Conservation (phyloP, 139 green algal species). For the Spirogloea muscicola region DNA sequence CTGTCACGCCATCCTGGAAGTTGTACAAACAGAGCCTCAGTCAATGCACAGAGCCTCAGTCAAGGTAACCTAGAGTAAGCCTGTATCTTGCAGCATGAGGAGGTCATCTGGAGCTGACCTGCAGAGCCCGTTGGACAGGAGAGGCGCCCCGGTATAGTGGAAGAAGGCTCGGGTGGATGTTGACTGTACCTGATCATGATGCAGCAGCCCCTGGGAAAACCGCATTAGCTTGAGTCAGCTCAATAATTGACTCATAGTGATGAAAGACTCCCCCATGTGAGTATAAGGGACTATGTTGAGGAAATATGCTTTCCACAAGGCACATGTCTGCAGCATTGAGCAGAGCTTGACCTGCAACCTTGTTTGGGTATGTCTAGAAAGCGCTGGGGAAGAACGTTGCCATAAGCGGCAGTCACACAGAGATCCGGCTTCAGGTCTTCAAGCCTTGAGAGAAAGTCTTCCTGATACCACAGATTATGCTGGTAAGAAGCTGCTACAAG, state of each 20-base stretch:
- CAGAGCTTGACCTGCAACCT: constrained; percentile 27
- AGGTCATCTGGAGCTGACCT: too few species aligned
- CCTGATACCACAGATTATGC: constrained; percentile 32
- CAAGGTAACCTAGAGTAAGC: too few species aligned
- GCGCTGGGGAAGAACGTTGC: constrained; percentile 85
- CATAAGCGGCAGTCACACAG: constrained; percentile 92
- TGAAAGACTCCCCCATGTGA: neutral
- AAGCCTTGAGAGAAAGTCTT: constrained; percentile 70
- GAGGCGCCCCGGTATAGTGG: constrained; percentile 88
- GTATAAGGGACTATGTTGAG: neutral
- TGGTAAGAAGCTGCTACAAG: neutral
- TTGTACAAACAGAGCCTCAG: too few species aligned
- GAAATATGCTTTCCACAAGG: neutral
- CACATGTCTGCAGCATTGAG: neutral
- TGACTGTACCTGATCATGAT: constrained; percentile 71
- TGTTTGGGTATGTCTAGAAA: constrained; percentile 83
- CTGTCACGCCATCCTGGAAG: constrained; percentile 57
- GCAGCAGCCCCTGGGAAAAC: neutral
- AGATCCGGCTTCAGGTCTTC: constrained; percentile 75
- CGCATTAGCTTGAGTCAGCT: neutral
- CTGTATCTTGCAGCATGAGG: too few species aligned
- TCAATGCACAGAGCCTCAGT: too few species aligned
- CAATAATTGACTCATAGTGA: neutral
- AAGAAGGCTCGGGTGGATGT: constrained; percentile 94
- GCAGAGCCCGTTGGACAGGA: constrained; percentile 83